Percentiles rank a stretch among this genome's conserved stretches.
phyloP scores from a whole-genome alignment of 2,329 filamentous ascomycete genomes.

The Fusarium sp. region DNA sequence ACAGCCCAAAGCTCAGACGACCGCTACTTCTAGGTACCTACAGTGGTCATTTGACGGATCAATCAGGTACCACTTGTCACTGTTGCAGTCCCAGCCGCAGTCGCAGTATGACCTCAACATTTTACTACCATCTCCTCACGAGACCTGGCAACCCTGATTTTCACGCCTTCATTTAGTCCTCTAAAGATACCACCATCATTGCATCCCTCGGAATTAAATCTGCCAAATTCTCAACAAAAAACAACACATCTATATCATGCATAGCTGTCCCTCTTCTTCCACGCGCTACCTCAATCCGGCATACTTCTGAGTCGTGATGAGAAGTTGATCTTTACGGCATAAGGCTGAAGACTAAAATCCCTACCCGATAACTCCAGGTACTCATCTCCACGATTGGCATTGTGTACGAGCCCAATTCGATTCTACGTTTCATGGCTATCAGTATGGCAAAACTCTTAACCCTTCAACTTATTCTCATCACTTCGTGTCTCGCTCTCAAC shows the following conservation, averaged over 20 bases:
- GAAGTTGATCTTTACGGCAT: not conserved
- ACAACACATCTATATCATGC: constrained; percentile 9
- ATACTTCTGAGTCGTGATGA: constrained; percentile 5
- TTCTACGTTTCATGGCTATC: constrained; percentile 25
- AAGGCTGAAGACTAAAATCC: not conserved
- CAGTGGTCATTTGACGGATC: constrained; percentile 8
- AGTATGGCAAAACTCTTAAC: constrained; percentile 21
- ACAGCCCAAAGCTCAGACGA: constrained; percentile 22
- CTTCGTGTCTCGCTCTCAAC: constrained; percentile 25
- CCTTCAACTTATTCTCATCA: constrained; percentile 38
- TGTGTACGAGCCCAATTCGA: constrained; percentile 2
- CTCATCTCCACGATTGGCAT: not conserved
- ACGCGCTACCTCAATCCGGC: not conserved
- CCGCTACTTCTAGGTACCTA: constrained; percentile 17
- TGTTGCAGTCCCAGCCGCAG: not conserved
- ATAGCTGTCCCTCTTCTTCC: not conserved
- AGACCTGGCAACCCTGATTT: constrained; percentile 41
- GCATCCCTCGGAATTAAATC: constrained; percentile 5
- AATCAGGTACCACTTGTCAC: constrained; percentile 22
- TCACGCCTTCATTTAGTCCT: constrained; percentile 37
- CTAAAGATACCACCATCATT: constrained; percentile 11
- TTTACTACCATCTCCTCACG: constrained; percentile 37
- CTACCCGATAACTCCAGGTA: not conserved
- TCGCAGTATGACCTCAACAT: constrained; percentile 45
- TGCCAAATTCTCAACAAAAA: constrained; percentile 16